Base-by-base conservation (phyloP, 2,329 filamentous ascomycete genomes). In the Didymella pinodella region DNA sequence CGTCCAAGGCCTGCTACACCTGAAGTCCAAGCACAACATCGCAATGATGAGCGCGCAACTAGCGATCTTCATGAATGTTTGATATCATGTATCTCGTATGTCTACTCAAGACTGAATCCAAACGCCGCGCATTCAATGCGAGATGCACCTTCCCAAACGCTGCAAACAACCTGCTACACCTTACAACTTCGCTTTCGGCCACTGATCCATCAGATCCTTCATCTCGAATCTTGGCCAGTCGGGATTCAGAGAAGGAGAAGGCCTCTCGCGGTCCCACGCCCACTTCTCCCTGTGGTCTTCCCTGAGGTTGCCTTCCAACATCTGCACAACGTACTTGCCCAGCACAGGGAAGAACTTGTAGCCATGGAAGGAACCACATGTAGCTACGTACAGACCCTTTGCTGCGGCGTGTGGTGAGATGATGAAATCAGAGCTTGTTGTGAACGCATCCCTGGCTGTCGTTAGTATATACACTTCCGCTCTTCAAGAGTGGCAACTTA, bases 271-370 rank as follows among this genome's bases (percentile, higher is more conserved):
- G 70, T 89, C 85, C 65, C 84, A 83, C 31, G 80, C 81, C 81
- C 87, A 92, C 83, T 90, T 92, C 53, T 82, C 81, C 41, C 78
- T 79, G 63, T 92, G 82, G 50, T 84, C 51, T 63, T 68, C 43
- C 45, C 79, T 71, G 7, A 74, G 56, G 1, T 70, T 67, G 2
- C 80, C 77, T 59, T 81, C 75, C 7, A 86, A 65, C 40, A 81
- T 79, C 65, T 86, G 80, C 0, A 82, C 81, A 6, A 87, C 81
- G 65, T 80, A 81, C 53, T 82, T 81, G 11, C 86, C 85, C 43
- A 88, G 78, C 2, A 83, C 83, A 0, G 86, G 86, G 48, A 87
- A 74, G 64, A 85, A 88, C 63, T 88, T 88, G 72, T 86, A 88
- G 0, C 79, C 86, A 68, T 88, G 86, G 1, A 86, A 86, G 36